Conservation (phyloP, 352 stramenopile genomes). For the Globisporangium acanthophoron region DNA sequence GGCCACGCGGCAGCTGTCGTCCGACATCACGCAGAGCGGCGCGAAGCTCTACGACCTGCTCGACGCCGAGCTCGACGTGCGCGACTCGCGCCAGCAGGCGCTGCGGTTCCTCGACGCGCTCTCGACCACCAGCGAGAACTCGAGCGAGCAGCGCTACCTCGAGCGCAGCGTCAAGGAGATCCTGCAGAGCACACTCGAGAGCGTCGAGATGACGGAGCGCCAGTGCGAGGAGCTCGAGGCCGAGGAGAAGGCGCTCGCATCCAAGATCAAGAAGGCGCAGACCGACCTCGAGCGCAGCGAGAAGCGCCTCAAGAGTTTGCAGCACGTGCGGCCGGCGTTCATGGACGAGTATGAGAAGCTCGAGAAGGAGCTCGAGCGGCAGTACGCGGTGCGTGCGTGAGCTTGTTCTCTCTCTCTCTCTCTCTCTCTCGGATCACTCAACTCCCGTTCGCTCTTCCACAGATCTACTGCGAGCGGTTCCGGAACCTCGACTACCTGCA, state of each 20-base stretch:
- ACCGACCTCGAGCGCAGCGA: constrained; percentile 94
- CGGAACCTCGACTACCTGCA: constrained; percentile 97
- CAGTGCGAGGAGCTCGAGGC: constrained; percentile 90
- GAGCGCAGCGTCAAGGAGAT: constrained; percentile 80
- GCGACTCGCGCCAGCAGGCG: constrained; percentile 69
- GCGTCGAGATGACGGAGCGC: constrained; percentile 79
- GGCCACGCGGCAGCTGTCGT: constrained; percentile 85
- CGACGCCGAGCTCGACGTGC: constrained; percentile 87
- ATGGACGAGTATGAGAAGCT: constrained; percentile 98
- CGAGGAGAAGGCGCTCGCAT: constrained; percentile 87
- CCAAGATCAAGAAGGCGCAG: constrained; percentile 94
- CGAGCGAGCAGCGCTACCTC: constrained; percentile 83
- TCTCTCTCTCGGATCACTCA: not conserved
- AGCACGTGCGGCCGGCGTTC: constrained; percentile 92
- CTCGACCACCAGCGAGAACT: constrained; percentile 80
- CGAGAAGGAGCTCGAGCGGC: constrained; percentile 93
- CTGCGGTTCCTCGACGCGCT: constrained; percentile 92
- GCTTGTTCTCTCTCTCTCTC: too few relatives aligned
- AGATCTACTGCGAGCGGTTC: constrained; percentile 91
- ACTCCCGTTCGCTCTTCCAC: not conserved
- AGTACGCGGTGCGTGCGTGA: constrained; percentile 81
- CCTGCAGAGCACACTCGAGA: constrained; percentile 75
- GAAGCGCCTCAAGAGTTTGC: constrained; percentile 91
- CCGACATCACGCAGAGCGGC: constrained; percentile 92
- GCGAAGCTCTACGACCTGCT: constrained; percentile 92